A percentile compares a stretch with the other conserved stretches of the same genome.
Conservation (phyloP, 306 rosid genomes). For the Sicyos baderoa region DNA sequence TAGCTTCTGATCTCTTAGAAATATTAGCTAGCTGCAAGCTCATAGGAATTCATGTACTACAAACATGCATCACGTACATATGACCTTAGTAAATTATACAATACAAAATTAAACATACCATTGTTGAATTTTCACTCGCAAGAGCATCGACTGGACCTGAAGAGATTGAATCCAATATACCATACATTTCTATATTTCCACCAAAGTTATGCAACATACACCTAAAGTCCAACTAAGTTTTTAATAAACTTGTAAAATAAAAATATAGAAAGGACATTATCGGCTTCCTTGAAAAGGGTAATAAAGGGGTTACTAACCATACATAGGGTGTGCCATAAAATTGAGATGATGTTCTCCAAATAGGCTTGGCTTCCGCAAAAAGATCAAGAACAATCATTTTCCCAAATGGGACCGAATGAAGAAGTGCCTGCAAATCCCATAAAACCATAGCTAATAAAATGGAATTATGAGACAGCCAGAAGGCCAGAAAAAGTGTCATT, state of each 20-base stretch:
- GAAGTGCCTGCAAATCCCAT: conserved; percentile 64
- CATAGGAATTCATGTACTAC: neutral
- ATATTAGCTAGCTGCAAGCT: neutral
- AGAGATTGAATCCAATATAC: conserved; percentile 62
- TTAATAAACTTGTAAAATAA: neutral
- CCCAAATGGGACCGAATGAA: conserved; percentile 82
- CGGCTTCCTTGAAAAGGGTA: neutral
- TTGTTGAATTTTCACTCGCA: conserved; percentile 67
- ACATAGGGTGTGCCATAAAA: conserved; percentile 89
- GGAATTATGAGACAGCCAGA: neutral
- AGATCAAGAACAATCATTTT: conserved; percentile 96
- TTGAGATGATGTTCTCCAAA: conserved; percentile 79
- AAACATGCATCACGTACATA: neutral
- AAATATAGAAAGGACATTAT: neutral
- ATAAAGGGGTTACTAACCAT: conserved; percentile 47
- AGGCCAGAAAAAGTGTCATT: neutral
- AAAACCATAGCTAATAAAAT: conserved; percentile 1
- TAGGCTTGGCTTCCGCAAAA: conserved; percentile 89
- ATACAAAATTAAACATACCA: conserved; percentile 41
- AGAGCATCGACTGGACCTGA: conserved; percentile 90
- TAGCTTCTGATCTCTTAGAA: neutral
- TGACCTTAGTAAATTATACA: neutral
- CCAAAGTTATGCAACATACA: conserved; percentile 94
- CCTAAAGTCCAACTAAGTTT: conserved; percentile 33
- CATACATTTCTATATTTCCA: conserved; percentile 96